These are phyloP conservation scores for Lobosporangium transversale DNA, from an alignment of 192 early-diverging fungal genomes.

Conservation along the genomic window DNA sequence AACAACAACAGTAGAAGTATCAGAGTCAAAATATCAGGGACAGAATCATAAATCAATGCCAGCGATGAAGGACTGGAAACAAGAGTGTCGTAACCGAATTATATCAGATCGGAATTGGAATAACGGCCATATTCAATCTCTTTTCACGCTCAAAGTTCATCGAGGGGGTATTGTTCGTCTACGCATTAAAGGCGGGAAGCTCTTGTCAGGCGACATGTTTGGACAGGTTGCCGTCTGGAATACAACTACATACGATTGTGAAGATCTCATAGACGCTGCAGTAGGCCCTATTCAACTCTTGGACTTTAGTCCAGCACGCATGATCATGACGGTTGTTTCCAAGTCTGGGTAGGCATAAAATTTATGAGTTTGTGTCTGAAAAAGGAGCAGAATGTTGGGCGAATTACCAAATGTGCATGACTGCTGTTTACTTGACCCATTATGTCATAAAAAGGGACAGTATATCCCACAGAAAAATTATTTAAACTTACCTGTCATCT, in stretches of 20 bases:
- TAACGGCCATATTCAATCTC: conserved; percentile 34
- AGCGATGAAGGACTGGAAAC: conserved; percentile 33
- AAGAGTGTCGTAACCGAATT: conserved; percentile 35
- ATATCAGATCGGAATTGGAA: conserved; percentile 46
- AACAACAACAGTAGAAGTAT: background rate
- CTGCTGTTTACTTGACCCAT: too few relatives aligned
- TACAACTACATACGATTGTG: conserved; percentile 16
- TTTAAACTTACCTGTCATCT: too few relatives aligned
- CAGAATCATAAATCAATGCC: background rate
- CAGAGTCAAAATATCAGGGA: background rate
- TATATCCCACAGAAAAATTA: too few relatives aligned
- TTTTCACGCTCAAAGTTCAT: conserved; percentile 21
- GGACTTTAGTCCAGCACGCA: conserved; percentile 38
- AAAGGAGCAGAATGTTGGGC: too few relatives aligned
- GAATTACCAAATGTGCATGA: too few relatives aligned
- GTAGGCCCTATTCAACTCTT: conserved; percentile 35
- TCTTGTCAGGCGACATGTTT: conserved; percentile 41
- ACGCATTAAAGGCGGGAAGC: conserved; percentile 27
- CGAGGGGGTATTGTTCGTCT: conserved; percentile 23
- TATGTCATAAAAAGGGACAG: too few relatives aligned
- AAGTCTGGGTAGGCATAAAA: conserved; percentile 49
- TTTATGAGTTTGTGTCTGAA: too few relatives aligned
- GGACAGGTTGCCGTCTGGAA: conserved; percentile 42
- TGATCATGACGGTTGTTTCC: conserved; percentile 43
- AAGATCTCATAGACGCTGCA: conserved; percentile 18